phyloP scores from a whole-genome alignment of 1,139 yeast genomes.

The Kodamaea alishanica region DNA sequence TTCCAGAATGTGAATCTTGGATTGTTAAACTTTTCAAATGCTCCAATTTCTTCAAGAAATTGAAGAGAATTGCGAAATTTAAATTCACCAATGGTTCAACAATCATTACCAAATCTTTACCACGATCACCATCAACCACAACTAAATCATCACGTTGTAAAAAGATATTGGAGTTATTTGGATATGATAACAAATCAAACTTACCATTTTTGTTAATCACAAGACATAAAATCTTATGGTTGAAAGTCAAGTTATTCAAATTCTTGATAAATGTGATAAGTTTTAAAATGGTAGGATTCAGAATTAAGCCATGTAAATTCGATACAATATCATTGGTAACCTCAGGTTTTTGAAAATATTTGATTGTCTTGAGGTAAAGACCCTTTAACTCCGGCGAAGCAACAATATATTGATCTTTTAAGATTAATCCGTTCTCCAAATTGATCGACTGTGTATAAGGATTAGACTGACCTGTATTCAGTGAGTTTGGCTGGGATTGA shows the following conservation, averaged over 20 bases:
- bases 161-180: conserved; percentile 48
- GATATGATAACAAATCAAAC: conserved; percentile 47
- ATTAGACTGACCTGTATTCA: neutral
- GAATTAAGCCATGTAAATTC: conserved; percentile 32
- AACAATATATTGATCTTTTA: conserved; percentile 49
- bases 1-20: conserved; percentile 12
- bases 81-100: conserved; percentile 43
- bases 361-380: conserved; percentile 40
- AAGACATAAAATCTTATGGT: conserved; percentile 42
- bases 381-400: conserved; percentile 49
- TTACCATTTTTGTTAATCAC: conserved; percentile 58
- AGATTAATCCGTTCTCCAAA: conserved; percentile 54
- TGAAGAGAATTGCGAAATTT: conserved; percentile 66
- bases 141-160: conserved; percentile 48
- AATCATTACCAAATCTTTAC: conserved; percentile 50
- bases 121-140: conserved; percentile 50
- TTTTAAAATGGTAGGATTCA: conserved; percentile 29
- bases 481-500: conserved; percentile 1
- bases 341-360: conserved; percentile 45
- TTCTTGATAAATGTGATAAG: conserved; percentile 41
- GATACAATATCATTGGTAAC: conserved; percentile 32
- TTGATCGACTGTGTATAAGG: conserved; percentile 22
- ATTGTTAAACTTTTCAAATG: conserved; percentile 72
- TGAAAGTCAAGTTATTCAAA: conserved; percentile 41
- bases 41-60: conserved; percentile 72